Evolutionary conservation across 345 rosid genomes (phyloP), one percentile per base, ranked within the genome.

Genomic region (Excoecaria agallocha): DNA sequence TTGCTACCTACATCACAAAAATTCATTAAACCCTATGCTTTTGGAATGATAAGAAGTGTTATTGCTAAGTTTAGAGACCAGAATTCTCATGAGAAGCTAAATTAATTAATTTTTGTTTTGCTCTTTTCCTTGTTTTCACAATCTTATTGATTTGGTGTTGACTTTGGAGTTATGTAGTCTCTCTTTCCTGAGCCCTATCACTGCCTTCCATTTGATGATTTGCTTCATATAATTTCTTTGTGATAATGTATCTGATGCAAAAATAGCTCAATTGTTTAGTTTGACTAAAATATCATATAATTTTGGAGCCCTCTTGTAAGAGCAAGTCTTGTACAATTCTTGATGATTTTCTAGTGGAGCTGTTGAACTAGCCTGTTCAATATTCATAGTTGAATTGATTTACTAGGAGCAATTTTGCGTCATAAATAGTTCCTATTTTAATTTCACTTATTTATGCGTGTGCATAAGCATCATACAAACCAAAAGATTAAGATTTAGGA

Each of bases 21-120:
- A n/a, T 91, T 93, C 84, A 91, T 93, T 64, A 90, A 87, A 71
- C 90, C 93, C 11, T 86, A 90, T 10, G 88, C 74, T 0, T 81
- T 87, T 43, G 86, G 83, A 49, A 91, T 89, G 95, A 90, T 93
- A 62, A 85, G 89, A 58, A 87, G 75, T 57, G 93, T 93, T 37
- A 82, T 91, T 58, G 13, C 91, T 17, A 90, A 91, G 52, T 93
- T 90, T 78, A 84, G 97, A 83, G 93, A 91, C 68, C 91, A 89
- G 82, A 90, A 88, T 75, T 91, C 96, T 35, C 91, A 93, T 39
- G 93, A 91, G 81, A 93, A 93, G 82, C 97, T 96, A 11, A 41
- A 84, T 77, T 86, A 79, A 84, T 22, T 38, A 16, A 1, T 38
- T 39, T 35, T 30, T 52, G n/a, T n/a, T n/a, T n/a, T n/a, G n/a